Conservation (phyloP, 2,329 filamentous ascomycete genomes). For the Metarhizium anisopliae region DNA sequence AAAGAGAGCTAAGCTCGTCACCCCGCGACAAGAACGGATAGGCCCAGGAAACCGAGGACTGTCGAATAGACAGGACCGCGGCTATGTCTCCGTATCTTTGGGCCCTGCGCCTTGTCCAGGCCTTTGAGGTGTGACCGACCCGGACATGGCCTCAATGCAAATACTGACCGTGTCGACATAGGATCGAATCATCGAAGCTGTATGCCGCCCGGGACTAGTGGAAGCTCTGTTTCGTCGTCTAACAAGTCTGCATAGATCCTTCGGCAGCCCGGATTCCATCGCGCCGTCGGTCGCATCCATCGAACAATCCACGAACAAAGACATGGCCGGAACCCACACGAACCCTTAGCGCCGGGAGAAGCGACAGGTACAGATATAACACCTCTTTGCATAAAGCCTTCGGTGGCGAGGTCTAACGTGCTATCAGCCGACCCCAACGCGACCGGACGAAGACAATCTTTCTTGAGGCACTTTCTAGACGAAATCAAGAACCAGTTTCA, state of each 20-base stretch:
- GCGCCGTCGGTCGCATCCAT: slow-evolving; percentile 43
- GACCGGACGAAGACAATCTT: slow-evolving; percentile 17
- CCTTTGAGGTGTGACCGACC: slow-evolving; percentile 19
- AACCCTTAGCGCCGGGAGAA: slow-evolving; percentile 42
- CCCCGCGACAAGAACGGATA: not conserved
- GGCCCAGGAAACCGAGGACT: not conserved
- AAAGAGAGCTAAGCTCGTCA: slow-evolving; percentile 1
- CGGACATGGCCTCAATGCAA: slow-evolving; percentile 5
- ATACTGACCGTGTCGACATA: slow-evolving; percentile 5
- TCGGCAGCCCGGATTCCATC: slow-evolving; percentile 41
- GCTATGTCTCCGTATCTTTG: slow-evolving; percentile 25
- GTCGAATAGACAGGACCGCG: not conserved
- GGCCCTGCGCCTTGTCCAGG: slow-evolving; percentile 23
- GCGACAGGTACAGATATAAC: slow-evolving; percentile 32
- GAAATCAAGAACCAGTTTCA: slow-evolving; percentile 42
- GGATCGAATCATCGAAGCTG: slow-evolving; percentile 25
- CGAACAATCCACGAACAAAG: slow-evolving; percentile 37
- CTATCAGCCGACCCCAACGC: slow-evolving; percentile 23
- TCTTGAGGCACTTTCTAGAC: slow-evolving; percentile 38
- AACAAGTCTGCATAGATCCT: slow-evolving; percentile 30
- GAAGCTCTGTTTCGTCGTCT: not conserved
- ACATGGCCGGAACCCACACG: slow-evolving; percentile 39
- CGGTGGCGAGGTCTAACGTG: not conserved
- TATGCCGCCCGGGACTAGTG: slow-evolving; percentile 10
- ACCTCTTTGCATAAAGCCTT: not conserved